Evolutionary conservation across 1,284 basidiomycete species (phyloP).

Genomic region (Phlebopus sp.): DNA sequence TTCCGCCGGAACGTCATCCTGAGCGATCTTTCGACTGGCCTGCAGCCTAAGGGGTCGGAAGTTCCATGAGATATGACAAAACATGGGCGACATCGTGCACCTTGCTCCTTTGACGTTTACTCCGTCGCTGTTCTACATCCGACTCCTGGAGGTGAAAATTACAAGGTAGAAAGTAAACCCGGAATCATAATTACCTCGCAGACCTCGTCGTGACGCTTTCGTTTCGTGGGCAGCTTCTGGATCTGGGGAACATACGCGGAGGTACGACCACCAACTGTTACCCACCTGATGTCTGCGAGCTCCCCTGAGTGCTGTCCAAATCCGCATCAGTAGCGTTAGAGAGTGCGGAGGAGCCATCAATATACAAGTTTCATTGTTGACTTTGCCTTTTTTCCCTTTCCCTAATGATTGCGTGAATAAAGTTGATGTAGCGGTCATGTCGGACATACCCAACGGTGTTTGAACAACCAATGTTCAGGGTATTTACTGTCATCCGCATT

Average conservation of each 20-base stretch:
- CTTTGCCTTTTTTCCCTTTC: conserved; percentile 66
- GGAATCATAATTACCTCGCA: conserved; percentile 9
- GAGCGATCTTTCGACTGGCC: too few species aligned
- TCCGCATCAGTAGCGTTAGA: conserved; percentile 4
- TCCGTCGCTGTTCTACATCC: not conserved
- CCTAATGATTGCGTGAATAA: conserved; percentile 39
- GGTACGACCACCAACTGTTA: conserved; percentile 80
- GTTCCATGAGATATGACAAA: too few species aligned
- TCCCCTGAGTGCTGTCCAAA: conserved; percentile 60
- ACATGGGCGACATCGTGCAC: too few species aligned
- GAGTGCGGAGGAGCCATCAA: conserved; percentile 11
- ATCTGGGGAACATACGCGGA: conserved; percentile 72
- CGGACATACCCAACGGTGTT: conserved; percentile 62
- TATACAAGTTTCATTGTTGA: conserved; percentile 53
- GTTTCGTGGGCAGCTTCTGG: conserved; percentile 43
- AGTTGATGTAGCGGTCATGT: conserved; percentile 1
- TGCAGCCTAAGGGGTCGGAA: too few species aligned
- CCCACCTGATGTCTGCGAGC: conserved; percentile 71
- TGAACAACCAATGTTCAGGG: conserved; percentile 71
- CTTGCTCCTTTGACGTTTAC: not conserved
- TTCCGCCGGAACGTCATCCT: not conserved
- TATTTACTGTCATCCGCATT: conserved; percentile 75
- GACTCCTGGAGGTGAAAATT: not conserved
- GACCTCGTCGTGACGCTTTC: not conserved
- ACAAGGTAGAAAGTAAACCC: not conserved